Conservation (phyloP, 2,329 filamentous ascomycete genomes). For the Tothia fuscella region DNA sequence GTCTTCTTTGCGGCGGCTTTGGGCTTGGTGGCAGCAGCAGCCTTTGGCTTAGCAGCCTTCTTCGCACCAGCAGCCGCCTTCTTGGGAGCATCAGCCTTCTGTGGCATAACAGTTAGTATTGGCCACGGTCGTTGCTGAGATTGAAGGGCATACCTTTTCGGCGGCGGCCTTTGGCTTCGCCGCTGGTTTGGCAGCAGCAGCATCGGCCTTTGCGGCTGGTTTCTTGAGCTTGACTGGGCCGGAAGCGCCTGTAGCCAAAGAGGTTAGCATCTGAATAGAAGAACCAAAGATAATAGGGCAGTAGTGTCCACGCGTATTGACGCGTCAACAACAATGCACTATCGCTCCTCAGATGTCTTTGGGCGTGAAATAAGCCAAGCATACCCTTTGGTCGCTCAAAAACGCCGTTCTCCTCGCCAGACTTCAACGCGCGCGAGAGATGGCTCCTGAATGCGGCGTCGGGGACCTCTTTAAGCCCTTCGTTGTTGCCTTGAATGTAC, state of each 20-base stretch:
- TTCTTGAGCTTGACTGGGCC: constrained; percentile 88
- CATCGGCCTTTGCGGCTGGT: constrained; percentile 42
- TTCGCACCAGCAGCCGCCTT: constrained; percentile 24
- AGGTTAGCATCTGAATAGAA: constrained; percentile 12
- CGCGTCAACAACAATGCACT: background rate
- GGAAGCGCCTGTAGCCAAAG: constrained; percentile 50
- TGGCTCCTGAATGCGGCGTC: constrained; percentile 54
- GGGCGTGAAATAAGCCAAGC: constrained; percentile 24
- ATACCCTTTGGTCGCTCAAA: constrained; percentile 87
- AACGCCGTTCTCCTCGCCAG: constrained; percentile 73
- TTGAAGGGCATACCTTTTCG: constrained; percentile 21
- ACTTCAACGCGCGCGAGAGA: constrained; percentile 76
- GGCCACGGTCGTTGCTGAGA: background rate
- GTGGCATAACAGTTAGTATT: constrained; percentile 9
- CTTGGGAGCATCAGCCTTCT: constrained; percentile 23
- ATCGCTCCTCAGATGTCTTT: too few species aligned
- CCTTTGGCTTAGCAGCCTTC: constrained; percentile 32
- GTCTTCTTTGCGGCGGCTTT: constrained; percentile 19
- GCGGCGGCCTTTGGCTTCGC: constrained; percentile 18
- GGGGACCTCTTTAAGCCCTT: constrained; percentile 42
- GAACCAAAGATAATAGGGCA: background rate
- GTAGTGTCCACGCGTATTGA: background rate
- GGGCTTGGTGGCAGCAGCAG: constrained; percentile 19
- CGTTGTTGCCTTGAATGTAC: constrained; percentile 62
- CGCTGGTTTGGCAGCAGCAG: constrained; percentile 16